Base-by-base conservation (phyloP, 2,329 filamentous ascomycete species). In the Bipolaris sorokiniana region DNA sequence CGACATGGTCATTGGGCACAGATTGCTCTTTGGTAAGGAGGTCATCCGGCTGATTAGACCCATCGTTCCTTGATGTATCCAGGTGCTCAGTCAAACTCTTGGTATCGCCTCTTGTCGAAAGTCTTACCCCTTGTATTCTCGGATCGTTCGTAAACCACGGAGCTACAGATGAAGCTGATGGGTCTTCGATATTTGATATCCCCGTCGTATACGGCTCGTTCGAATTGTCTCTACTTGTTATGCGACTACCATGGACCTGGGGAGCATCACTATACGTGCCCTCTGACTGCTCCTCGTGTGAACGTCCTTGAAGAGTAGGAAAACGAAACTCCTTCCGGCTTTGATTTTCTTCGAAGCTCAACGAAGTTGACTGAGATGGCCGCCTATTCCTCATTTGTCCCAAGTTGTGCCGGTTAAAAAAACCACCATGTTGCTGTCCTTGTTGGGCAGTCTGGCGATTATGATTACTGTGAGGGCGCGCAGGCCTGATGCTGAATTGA, bases 71-170 rank as follows among this genome's bases (percentile, higher is more conserved):
- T 22, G 47, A 45, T 5, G 26, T 20, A 16, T 36, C 41, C 41
- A 23, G 46, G 37, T 22, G 37, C 15, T 22, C 26, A 15, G 52
- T 55, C 6, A 62, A 64, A 20, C 54, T 62, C 11, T 62, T 63
- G 11, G 68, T 52, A 45, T 69, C 69, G 7, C 58, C 66, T 6
- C 58, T 69, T 18, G 71, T 69, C 9, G 72, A 73, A 28, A 48
- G 56, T n/a, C 66, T 68, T 11, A 76, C 46, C 5, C 56, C 68
- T 23, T 63, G 59, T 31, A 70, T 52, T n/a, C 76, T 68, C 50
- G 72, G 56, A 28, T 75, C 66, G 49, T 71, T 66, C 6, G 72
- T 76, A 31, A 77, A 71, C 11, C 72, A 67, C 44, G 63, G 68
- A 22, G 63, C 59, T 38, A 76, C 66, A 9, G 72, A 73, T 36